Evolutionary conservation across 2,329 filamentous ascomycete genomes (phyloP), one percentile per base, ranked within the genome.

Genomic region (Huntiella savannae): DNA sequence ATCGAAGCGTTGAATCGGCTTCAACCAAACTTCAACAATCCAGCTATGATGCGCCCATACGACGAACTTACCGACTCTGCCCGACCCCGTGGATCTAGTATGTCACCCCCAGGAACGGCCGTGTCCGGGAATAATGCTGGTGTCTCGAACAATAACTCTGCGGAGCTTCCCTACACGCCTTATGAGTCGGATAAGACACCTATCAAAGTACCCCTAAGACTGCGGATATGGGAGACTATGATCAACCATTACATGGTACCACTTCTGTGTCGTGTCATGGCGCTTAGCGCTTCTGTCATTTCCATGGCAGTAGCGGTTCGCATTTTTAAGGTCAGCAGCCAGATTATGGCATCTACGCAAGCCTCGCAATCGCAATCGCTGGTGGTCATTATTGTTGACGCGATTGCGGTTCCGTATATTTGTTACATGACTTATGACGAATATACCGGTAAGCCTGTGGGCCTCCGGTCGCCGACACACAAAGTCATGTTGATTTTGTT

Each of bases 371-470:
- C 80, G 35, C 92, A 91, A 44, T 82, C 85, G 5, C 73, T 86
- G 49, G 86, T 96, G 64, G 88, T 88, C 28, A 79, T 96, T 46
- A 75, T 84, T 33, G 82, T 98, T 35, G 88, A 96, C 61, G 77
- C 80, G 5, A 71, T 96, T 11, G 88, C 91, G 3, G 71, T 96
- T 49, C 76, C 88, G 2, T 98, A 96, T 62, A 80, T 92, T 47
- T 65, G 82, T 42, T 96, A 94, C 63, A 91, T 96, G 64, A 92
- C 87, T 17, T 93, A 79, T 64, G 91, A 98, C 58, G 91, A 98
- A 63, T 96, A 95, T 63, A 91, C 84, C 4, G 84, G 85, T 28
- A 92, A 92, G 59, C 91, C 92, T 16, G 68, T 98, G 15, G 91
- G 91, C 1, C 66, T 98, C 50, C 81, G 92, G 38, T 79, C 78